phyloP scores from a whole-genome alignment of 257 asterid species.

The Solanum pennellii region DNA sequence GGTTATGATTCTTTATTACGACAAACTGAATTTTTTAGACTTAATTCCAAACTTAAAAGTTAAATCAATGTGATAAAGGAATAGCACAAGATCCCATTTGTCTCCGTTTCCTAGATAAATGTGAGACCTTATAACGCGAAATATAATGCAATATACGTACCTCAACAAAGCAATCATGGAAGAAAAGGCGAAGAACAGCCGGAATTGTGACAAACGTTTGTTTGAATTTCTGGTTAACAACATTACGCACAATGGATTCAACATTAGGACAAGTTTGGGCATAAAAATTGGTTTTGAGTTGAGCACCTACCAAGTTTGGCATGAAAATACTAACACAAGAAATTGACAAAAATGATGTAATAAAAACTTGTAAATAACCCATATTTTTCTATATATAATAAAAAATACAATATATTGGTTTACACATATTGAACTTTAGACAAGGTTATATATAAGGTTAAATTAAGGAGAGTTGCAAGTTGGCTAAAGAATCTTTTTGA shows the following conservation, averaged over 20 bases:
- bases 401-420: not conserved
- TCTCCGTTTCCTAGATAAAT: not conserved
- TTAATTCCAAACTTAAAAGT: not conserved
- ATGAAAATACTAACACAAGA: conserved; percentile 8
- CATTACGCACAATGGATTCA: conserved; percentile 44
- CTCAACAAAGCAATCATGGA: conserved; percentile 71
- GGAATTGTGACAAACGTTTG: conserved; percentile 65
- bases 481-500: not conserved
- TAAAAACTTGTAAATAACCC: conserved; percentile 5
- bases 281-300: conserved; percentile 39
- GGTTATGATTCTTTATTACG: not conserved
- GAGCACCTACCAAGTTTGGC: conserved; percentile 28
- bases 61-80: not conserved
- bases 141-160: not conserved
- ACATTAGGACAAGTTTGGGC: conserved; percentile 51
- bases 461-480: not conserved
- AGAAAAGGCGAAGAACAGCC: conserved; percentile 56
- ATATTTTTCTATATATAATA: not conserved
- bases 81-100: not conserved
- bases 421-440: not conserved
- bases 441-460: not conserved
- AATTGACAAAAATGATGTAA: conserved; percentile 3
- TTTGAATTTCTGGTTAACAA: conserved; percentile 34
- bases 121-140: not conserved
- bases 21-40: not conserved